Evolutionary conservation across 1,284 basidiomycete species (phyloP).

Genomic region (Heterobasidion annosum): DNA sequence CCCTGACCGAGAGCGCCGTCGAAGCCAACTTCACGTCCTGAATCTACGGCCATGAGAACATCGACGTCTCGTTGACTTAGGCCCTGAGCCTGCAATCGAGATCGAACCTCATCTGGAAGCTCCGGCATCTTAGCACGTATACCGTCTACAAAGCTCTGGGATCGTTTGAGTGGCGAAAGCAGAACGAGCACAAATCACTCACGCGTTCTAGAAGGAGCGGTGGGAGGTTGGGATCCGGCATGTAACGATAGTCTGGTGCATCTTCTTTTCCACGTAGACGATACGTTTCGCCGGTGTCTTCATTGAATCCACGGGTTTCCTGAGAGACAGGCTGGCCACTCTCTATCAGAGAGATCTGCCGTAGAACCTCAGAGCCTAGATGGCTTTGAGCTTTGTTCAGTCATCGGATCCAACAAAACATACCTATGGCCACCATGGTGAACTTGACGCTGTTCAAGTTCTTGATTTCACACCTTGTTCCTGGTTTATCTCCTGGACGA

Average conservation of each 20-base stretch:
- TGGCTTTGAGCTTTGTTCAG: neutral
- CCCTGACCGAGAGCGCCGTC: slow-evolving; percentile 47
- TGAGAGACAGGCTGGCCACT: slow-evolving; percentile 47
- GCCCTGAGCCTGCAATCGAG: slow-evolving; percentile 44
- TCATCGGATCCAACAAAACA: slow-evolving; percentile 17
- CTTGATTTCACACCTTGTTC: slow-evolving; percentile 94
- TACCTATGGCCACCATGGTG: slow-evolving; percentile 83
- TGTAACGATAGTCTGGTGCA: slow-evolving; percentile 93
- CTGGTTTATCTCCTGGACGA: slow-evolving; percentile 50
- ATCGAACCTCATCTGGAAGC: slow-evolving; percentile 62
- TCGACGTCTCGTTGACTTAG: slow-evolving; percentile 63
- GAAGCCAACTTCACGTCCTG: slow-evolving; percentile 48
- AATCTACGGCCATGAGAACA: slow-evolving; percentile 70
- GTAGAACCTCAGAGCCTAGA: slow-evolving; percentile 57
- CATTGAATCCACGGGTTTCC: slow-evolving; percentile 91
- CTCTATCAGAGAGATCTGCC: slow-evolving; percentile 60
- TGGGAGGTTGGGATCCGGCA: slow-evolving; percentile 95
- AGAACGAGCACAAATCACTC: slow-evolving; percentile 6
- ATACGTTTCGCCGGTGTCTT: slow-evolving; percentile 76
- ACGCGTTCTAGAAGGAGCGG: slow-evolving; percentile 63
- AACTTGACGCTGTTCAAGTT: slow-evolving; percentile 92
- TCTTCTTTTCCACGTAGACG: slow-evolving; percentile 86
- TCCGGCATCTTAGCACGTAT: slow-evolving; percentile 64
- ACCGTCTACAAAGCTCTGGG: slow-evolving; percentile 49
- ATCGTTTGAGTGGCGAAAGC: neutral